Percentiles rank a stretch among this genome's conserved stretches.
These are phyloP conservation scores for Quercus dentata DNA, from an alignment of 306 rosid genomes.

Conservation along the genomic window DNA sequence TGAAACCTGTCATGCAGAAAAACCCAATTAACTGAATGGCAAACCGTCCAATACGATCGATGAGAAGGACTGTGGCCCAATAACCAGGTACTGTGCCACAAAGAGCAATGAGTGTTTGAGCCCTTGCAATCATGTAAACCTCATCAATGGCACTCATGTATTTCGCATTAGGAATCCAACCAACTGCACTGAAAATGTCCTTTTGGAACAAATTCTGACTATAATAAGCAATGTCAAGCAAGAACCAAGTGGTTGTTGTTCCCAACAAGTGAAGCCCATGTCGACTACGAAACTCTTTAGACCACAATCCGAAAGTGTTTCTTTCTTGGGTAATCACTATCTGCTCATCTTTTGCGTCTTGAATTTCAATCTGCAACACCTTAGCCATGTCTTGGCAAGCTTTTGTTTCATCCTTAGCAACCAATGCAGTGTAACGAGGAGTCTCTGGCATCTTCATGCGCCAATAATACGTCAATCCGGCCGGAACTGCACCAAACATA, in stretches of 20 bases:
- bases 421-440: slow-evolving; percentile 62
- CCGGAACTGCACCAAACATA: slow-evolving; percentile 64
- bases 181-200: slow-evolving; percentile 59
- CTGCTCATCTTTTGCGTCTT: not conserved
- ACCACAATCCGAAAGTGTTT: slow-evolving; percentile 42
- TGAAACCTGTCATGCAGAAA: slow-evolving; percentile 47
- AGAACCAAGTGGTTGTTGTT: slow-evolving; percentile 64
- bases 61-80: slow-evolving; percentile 59
- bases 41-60: slow-evolving; percentile 53
- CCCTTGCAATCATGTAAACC: slow-evolving; percentile 53
- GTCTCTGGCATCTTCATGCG: slow-evolving; percentile 67
- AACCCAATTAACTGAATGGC: slow-evolving; percentile 61
- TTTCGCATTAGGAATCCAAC: slow-evolving; percentile 45
- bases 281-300: slow-evolving; percentile 35
- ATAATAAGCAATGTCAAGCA: slow-evolving; percentile 66
- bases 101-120: slow-evolving; percentile 58
- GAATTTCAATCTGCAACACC: slow-evolving; percentile 34
- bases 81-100: slow-evolving; percentile 68
- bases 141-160: slow-evolving; percentile 62
- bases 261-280: slow-evolving; percentile 63
- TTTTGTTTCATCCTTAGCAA: slow-evolving; percentile 46
- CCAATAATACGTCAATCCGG: slow-evolving; percentile 47
- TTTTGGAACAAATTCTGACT: slow-evolving; percentile 49
- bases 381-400: slow-evolving; percentile 57
- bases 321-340: not conserved